Evolutionary conservation across 2,329 filamentous ascomycete genomes (phyloP).

Genomic region (Dryadomyces quercivorus): DNA sequence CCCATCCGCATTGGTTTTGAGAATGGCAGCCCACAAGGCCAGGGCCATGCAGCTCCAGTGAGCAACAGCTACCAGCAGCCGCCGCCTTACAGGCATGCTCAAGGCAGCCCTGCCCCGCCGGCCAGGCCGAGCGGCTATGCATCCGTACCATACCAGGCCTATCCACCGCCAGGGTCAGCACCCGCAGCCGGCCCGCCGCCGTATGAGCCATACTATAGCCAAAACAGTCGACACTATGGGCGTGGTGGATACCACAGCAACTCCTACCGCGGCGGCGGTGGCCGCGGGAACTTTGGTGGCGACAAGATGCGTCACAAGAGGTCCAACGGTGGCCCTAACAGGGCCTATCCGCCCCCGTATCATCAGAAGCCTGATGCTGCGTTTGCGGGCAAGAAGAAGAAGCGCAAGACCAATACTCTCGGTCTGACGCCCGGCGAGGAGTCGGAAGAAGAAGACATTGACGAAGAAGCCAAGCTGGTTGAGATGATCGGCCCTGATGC

Average conservation of each 20-base stretch:
- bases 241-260: constrained; percentile 26
- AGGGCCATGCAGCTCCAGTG: constrained; percentile 33
- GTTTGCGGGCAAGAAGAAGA: constrained; percentile 51
- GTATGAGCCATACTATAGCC: constrained; percentile 19
- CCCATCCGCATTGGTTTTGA: constrained; percentile 44
- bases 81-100: constrained; percentile 17
- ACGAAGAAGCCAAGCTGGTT: constrained; percentile 52
- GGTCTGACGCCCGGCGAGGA: constrained; percentile 57
- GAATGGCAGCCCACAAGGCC: constrained; percentile 15
- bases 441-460: constrained; percentile 55
- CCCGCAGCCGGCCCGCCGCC: constrained; percentile 16
- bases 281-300: constrained; percentile 24
- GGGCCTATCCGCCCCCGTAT: constrained; percentile 12
- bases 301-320: constrained; percentile 26
- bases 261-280: constrained; percentile 14
- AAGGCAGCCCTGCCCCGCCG: constrained; percentile 10
- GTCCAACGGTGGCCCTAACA: constrained; percentile 8
- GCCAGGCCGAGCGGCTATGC: constrained; percentile 17
- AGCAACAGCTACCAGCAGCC: constrained; percentile 28
- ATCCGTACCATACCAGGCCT: constrained; percentile 23
- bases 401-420: constrained; percentile 58
- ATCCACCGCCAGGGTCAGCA: constrained; percentile 23
- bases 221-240: constrained; percentile 24
- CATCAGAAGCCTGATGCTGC: constrained; percentile 40
- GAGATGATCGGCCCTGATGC: constrained; percentile 43